Percentiles rank a stretch among this genome's conserved stretches.
Conservation (phyloP, 2,329 filamentous ascomycete genomes). For the Phyllosticta paracitricarpa region DNA sequence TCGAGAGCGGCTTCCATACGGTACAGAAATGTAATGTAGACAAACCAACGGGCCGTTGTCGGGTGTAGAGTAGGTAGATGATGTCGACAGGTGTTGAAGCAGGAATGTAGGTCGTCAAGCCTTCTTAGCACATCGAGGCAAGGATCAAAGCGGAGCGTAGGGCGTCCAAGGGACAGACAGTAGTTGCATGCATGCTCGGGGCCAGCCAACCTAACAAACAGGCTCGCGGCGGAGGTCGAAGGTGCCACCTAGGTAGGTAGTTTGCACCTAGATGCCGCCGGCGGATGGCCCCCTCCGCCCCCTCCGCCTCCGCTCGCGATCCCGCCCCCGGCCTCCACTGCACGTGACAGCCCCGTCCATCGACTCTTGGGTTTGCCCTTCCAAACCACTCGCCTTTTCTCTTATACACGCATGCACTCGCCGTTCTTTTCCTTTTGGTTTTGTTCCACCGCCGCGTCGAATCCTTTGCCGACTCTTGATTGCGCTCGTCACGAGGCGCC, state of each 20-base stretch:
- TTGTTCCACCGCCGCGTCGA: background rate
- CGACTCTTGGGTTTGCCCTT: background rate
- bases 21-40: background rate
- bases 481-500: background rate
- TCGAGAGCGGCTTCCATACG: background rate
- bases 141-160: background rate
- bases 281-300: background rate
- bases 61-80: background rate
- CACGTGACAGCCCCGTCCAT: background rate
- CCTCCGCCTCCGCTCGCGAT: background rate
- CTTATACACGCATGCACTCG: background rate
- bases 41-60: background rate
- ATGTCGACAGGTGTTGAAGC: background rate
- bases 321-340: background rate
- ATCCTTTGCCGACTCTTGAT: background rate
- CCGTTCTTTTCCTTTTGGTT: background rate
- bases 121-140: background rate
- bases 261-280: background rate
- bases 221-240: background rate
- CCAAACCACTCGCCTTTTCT: background rate
- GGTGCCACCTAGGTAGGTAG: background rate
- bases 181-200: background rate
- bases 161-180: background rate
- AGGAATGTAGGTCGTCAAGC: background rate
- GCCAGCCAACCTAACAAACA: background rate